Evolutionary conservation across 2,329 filamentous ascomycete genomes (phyloP).

Genomic region (Apiospora hydei): DNA sequence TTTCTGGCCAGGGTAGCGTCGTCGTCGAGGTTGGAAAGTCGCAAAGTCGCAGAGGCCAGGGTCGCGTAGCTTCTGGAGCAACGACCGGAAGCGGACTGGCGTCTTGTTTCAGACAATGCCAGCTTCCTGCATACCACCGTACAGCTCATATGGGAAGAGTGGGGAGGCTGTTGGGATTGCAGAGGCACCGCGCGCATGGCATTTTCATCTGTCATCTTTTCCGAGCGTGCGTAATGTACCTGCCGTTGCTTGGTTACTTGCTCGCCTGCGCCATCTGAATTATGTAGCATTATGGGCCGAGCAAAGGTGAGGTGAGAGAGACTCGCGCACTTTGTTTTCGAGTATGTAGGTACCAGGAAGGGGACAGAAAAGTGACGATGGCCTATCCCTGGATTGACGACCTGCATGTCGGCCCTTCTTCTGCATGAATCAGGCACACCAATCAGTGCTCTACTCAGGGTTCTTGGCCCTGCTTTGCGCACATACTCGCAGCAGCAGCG

Average conservation of each 20-base stretch:
- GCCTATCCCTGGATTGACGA: conserved; percentile 28
- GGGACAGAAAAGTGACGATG: conserved; percentile 25
- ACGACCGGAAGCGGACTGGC: conserved; percentile 10
- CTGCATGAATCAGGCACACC: conserved; percentile 35
- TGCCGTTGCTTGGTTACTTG: background rate
- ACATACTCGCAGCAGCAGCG: conserved; percentile 10
- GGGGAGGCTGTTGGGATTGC: background rate
- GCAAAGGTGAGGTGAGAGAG: background rate
- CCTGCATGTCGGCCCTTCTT: conserved; percentile 29
- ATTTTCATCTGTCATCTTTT: conserved; percentile 12
- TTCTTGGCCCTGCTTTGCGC: conserved; percentile 28
- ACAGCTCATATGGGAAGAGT: conserved; percentile 8
- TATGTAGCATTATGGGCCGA: conserved; percentile 17
- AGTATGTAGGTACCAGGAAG: background rate
- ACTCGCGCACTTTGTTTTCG: conserved; percentile 21
- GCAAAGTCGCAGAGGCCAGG: conserved; percentile 30
- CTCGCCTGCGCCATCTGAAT: conserved; percentile 14
- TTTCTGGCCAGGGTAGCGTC: conserved; percentile 34
- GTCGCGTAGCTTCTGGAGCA: conserved; percentile 16
- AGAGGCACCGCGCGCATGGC: background rate
- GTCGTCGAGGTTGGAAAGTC: conserved; percentile 6
- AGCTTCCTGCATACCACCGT: conserved; percentile 14
- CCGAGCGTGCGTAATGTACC: background rate
- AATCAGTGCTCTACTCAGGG: conserved; percentile 29
- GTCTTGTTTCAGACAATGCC: conserved; percentile 23